Percentiles rank a stretch among this genome's conserved stretches.
These are phyloP conservation scores for Casuarina cunninghamiana DNA, from an alignment of 306 rosid genomes.

Conservation along the genomic window DNA sequence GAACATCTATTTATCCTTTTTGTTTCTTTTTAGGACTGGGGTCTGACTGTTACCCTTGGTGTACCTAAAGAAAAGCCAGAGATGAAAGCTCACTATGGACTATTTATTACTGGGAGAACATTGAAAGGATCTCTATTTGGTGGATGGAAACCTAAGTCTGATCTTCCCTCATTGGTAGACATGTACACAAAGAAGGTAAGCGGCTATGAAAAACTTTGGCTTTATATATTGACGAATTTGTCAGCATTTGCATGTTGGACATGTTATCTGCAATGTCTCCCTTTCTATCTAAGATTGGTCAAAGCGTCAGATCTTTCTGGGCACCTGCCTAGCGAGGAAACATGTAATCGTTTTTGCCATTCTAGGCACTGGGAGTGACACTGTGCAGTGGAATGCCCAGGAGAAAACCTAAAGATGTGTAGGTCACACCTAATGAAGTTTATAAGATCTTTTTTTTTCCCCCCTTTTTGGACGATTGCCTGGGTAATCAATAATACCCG, in stretches of 20 bases:
- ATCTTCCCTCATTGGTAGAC: constrained; percentile 83
- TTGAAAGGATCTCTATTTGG: constrained; percentile 88
- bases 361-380: not conserved
- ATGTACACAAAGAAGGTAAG: constrained; percentile 80
- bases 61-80: constrained; percentile 85
- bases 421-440: not conserved
- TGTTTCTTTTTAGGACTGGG: constrained; percentile 72
- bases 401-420: not conserved
- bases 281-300: not conserved
- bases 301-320: not conserved
- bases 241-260: not conserved
- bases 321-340: not conserved
- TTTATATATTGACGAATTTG: not conserved
- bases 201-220: not conserved
- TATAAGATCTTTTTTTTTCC: not conserved
- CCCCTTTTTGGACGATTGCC: not conserved
- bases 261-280: not conserved
- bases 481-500: not conserved
- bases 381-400: not conserved
- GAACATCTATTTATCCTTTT: constrained; percentile 1
- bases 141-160: constrained; percentile 98
- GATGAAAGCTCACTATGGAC: constrained; percentile 78
- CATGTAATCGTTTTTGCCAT: not conserved
- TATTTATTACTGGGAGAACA: constrained; percentile 73
- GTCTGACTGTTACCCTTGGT: constrained; percentile 89